Evolutionary conservation across 352 stramenopile species (phyloP).

Genomic region (Peronospora belbahrii): DNA sequence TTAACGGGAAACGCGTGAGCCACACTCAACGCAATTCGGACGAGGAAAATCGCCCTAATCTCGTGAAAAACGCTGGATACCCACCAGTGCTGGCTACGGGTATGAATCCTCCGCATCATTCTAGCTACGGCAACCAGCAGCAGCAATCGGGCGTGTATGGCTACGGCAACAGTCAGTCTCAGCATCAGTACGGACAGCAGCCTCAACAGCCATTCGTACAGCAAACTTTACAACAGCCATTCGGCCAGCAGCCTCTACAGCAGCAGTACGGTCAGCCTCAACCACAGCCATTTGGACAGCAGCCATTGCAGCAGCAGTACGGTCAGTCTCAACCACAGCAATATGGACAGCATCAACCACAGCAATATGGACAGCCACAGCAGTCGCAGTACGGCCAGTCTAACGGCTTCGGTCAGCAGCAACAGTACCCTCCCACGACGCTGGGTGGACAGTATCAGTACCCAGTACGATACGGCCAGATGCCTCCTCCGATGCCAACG

Average conservation of each 20-base stretch:
- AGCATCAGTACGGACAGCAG: slow-evolving; percentile 12
- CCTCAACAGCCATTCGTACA: not conserved
- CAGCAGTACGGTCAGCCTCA: slow-evolving; percentile 25
- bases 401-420: slow-evolving; percentile 6
- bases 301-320: slow-evolving; percentile 6
- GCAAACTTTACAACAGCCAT: slow-evolving; percentile 2
- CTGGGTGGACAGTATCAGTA: slow-evolving; percentile 46
- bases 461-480: slow-evolving; percentile 42
- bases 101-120: slow-evolving; percentile 51
- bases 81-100: slow-evolving; percentile 38
- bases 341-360: slow-evolving; percentile 17
- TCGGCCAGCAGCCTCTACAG: slow-evolving; percentile 7
- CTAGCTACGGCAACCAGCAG: slow-evolving; percentile 27
- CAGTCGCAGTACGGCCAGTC: not conserved
- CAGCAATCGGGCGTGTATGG: slow-evolving; percentile 22
- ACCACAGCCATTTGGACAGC: slow-evolving; percentile 10
- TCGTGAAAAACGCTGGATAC: slow-evolving; percentile 28
- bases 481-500: slow-evolving; percentile 43
- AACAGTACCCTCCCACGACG: slow-evolving; percentile 26
- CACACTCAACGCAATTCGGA: slow-evolving; percentile 48
- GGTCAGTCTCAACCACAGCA: slow-evolving; percentile 11
- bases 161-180: slow-evolving; percentile 15
- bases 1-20: slow-evolving; percentile 32
- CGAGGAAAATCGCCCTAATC: slow-evolving; percentile 46
- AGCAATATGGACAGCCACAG: slow-evolving; percentile 11